Evolutionary conservation across 2,329 filamentous ascomycete species (phyloP), one percentile per base, ranked within the genome.

Genomic region (Clarireedia monteithiana): DNA sequence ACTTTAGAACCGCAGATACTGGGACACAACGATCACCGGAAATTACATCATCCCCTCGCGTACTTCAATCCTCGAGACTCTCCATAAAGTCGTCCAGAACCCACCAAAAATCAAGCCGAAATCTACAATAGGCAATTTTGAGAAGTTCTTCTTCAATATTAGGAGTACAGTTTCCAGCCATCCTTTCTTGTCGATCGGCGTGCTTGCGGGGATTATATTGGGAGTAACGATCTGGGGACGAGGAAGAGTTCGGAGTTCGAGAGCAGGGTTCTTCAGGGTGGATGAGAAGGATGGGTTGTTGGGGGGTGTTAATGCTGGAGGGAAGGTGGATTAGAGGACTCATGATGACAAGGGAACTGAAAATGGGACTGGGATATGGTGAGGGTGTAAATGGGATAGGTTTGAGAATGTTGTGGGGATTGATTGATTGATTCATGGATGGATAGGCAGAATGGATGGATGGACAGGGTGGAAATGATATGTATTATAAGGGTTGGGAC

Each of bases 1-100:
- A 58, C 67, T 44, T 2, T 14, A 95, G 89, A 91, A 89, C 74
- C 91, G 89, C 65, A 85, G 88, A 62, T 99, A 95, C 75, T 99
- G 94, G 94, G 94, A 99, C 69, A 83, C 80, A 34, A 96, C 91
- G 48, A 85, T 87, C 59, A 94, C 89, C 2, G 92, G 91, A 62
- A 92, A 94, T 71, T 82, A 86, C 60, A 97, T 99, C 68, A 85
- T 91, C 64, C 86, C 91, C 53, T 94, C 88, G 26, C 86, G 94
- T 60, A 70, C 68, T 0, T 69, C 68, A 5, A 70, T 70, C 23
- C 62, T 70, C 12, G 68, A 70, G 56, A 70, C 68, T 6, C 74
- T 81, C 46, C 75, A 74, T 36, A 75, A 78, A 56, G 73, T 80
- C 54, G 71, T 78, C 51, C 68, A 72, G 44, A 74, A 72, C 30